Base-by-base conservation (phyloP, 139 green algal species). In the Raphidocelis subcapitata region DNA sequence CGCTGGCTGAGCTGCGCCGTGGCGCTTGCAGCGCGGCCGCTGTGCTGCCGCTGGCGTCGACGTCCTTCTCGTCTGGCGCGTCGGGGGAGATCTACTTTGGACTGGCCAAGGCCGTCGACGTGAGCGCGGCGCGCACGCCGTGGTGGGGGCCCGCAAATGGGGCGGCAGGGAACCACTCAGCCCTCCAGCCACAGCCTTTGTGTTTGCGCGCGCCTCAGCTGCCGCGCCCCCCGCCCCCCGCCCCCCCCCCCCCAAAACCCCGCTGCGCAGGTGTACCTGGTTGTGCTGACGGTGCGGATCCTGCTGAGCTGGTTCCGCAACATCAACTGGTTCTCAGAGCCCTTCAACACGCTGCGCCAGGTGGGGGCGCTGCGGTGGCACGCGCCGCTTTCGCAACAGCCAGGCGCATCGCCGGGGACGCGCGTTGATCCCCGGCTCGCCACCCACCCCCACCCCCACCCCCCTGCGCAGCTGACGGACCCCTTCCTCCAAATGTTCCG, bases 281-380 rank as follows among this genome's bases (percentile, higher is more conserved):
- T 77, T 1, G 55, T 88, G 21, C 70, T 88, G 49, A 85, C 79
- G 1, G 67, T 85, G 46, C 76, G 82, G 4, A 76, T 88, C 3
- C 76, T 88, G 31, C 76, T 88, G 26, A 80, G 78, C n/a, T 88
- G 82, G 82, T 88, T 88, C 74, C 76, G 76, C 35, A 80, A 79
- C 68, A 84, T 88, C 59, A 82, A 84, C 70, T 88, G 82, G 82
- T 69, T 46, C 44, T 68, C 24, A 32, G 76, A 83, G 64, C 81
- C 81, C 26, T 83, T 79, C 52, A 81, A 78, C 65, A 83, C 73
- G 1, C 60, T 86, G 47, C 73, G 81, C 35, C 76, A 81, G 71
- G 77, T 84, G 36, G 16, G 77, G 8, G 24, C 62, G 23, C 18
- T 35, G 8, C 2, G 15, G 18, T 24, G 10, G 31, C 29, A 32